These are phyloP conservation scores for Penicillium psychrosexuale DNA, from an alignment of 2,329 filamentous ascomycete genomes.

Conservation along the genomic window DNA sequence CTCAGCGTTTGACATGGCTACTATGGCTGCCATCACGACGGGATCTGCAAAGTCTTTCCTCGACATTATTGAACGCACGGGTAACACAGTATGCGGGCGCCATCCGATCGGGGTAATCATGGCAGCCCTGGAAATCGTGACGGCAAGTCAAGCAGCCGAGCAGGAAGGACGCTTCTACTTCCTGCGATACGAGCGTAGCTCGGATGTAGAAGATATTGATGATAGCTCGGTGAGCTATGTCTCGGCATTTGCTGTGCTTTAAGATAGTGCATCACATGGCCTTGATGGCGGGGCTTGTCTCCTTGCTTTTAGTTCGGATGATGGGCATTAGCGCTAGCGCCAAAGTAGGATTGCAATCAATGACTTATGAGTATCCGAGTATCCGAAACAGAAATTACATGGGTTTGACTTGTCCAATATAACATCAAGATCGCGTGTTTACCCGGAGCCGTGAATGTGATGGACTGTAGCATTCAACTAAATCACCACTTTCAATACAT, in stretches of 20 bases:
- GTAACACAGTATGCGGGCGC: slow-evolving; percentile 89
- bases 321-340: neutral
- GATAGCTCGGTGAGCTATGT: slow-evolving; percentile 95
- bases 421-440: neutral
- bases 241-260: slow-evolving; percentile 80
- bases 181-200: slow-evolving; percentile 82
- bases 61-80: slow-evolving; percentile 65
- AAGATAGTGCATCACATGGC: slow-evolving; percentile 1
- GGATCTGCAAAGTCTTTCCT: slow-evolving; percentile 71
- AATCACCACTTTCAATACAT: neutral
- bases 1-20: slow-evolving; percentile 70
- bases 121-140: slow-evolving; percentile 73
- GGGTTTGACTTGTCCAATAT: neutral
- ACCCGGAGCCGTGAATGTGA: neutral
- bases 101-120: slow-evolving; percentile 93
- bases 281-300: neutral
- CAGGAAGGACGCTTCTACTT: slow-evolving; percentile 65
- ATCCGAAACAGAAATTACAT: neutral
- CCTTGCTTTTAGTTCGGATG: neutral
- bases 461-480: neutral
- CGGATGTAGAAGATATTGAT: slow-evolving; percentile 60
- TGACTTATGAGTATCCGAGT: neutral
- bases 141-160: slow-evolving; percentile 37
- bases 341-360: neutral
- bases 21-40: slow-evolving; percentile 79